Conservation (phyloP, 2,329 filamentous ascomycete species). For the Pyrenochaeta sp. region DNA sequence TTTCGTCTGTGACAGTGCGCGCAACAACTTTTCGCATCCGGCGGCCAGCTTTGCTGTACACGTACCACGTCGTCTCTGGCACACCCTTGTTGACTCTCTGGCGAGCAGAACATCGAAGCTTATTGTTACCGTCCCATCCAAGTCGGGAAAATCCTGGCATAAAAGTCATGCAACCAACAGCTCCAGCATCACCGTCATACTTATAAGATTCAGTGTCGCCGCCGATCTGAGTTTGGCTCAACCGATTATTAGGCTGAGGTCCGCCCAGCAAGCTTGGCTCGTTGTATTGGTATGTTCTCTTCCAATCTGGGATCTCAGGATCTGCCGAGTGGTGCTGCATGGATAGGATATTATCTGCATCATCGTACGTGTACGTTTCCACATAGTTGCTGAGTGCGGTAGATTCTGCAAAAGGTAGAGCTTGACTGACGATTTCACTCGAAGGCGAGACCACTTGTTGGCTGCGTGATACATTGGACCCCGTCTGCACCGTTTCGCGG, state of each 20-base stretch:
- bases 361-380: conserved; percentile 15
- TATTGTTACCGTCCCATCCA: conserved; percentile 17
- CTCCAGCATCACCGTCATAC: conserved; percentile 1
- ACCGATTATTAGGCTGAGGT: conserved; percentile 1
- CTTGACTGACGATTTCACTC: too few relatives aligned
- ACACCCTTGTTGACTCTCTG: conserved; percentile 6
- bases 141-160: conserved; percentile 14
- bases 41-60: conserved; percentile 11
- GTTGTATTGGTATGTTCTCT: conserved; percentile 13
- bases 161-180: conserved; percentile 12
- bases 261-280: conserved; percentile 13
- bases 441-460: too few relatives aligned
- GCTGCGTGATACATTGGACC: background rate
- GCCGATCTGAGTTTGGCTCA: background rate
- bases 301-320: conserved; percentile 12
- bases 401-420: background rate
- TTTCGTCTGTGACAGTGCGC: too few relatives aligned
- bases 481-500: conserved; percentile 16
- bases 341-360: conserved; percentile 16
- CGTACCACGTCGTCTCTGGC: conserved; percentile 21
- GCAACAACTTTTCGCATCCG: conserved; percentile 25
- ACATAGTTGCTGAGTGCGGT: background rate
- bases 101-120: conserved; percentile 6
- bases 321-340: conserved; percentile 12
- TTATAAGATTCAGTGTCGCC: background rate